phyloP scores from a whole-genome alignment of 331 rosid species.

The Spiraea crenata region DNA sequence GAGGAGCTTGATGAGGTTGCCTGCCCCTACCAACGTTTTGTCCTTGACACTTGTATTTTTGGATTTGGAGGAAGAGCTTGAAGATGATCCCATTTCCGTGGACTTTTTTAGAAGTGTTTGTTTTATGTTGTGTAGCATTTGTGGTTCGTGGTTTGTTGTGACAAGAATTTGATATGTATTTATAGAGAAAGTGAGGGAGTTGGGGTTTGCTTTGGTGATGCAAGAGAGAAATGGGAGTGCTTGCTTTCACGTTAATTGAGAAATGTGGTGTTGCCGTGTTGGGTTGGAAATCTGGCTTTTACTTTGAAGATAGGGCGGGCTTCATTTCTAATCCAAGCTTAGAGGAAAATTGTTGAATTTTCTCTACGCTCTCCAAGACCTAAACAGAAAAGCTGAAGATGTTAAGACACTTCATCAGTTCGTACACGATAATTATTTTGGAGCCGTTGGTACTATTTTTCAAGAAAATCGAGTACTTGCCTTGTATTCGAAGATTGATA shows the following conservation, averaged over 20 bases:
- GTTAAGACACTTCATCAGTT: too few species aligned
- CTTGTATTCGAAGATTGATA: too few species aligned
- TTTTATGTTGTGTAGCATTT: background rate
- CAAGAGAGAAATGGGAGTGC: background rate
- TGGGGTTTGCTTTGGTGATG: background rate
- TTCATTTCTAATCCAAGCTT: conserved; percentile 31
- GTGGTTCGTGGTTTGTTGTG: background rate
- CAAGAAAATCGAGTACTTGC: too few species aligned
- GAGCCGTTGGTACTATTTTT: too few species aligned
- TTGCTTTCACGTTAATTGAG: conserved; percentile 26
- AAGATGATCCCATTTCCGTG: conserved; percentile 14
- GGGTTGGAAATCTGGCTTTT: conserved; percentile 4
- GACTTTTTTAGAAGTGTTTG: background rate
- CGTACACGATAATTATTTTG: too few species aligned
- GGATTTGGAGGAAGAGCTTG: conserved; percentile 11
- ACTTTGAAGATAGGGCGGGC: conserved; percentile 11
- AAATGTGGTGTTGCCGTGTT: conserved; percentile 7
- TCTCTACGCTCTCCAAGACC: background rate
- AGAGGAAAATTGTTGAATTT: background rate
- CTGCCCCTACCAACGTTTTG: conserved; percentile 44
- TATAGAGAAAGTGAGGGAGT: conserved; percentile 2
- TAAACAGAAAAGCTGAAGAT: background rate
- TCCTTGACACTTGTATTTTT: background rate
- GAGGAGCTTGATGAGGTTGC: conserved; percentile 59
- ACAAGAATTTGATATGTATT: background rate